phyloP scores from a whole-genome alignment of 805 yeast species.

The Wickerhamiella spandovensis region DNA sequence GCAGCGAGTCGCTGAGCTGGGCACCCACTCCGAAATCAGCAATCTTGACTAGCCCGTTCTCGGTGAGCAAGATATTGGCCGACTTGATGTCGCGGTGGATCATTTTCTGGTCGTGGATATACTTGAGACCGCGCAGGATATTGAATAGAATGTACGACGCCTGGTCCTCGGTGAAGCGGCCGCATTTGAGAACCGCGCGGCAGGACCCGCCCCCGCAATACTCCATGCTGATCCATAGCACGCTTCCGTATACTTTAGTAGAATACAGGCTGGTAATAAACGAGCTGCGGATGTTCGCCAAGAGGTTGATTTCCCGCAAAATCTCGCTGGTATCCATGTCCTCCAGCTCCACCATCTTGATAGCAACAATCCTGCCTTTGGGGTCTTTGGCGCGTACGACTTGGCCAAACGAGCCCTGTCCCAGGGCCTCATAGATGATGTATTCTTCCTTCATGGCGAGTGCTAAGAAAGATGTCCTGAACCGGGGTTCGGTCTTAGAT shows the following conservation, averaged over 20 bases:
- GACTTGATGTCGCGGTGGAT: slow-evolving; percentile 93
- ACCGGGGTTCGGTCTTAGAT: no score
- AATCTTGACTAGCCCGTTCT: slow-evolving; percentile 63
- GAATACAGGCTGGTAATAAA: slow-evolving; percentile 70
- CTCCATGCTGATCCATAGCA: slow-evolving; percentile 69
- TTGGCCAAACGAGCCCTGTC: slow-evolving; percentile 19
- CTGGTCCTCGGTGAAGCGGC: slow-evolving; percentile 54
- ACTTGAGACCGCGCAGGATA: slow-evolving; percentile 64
- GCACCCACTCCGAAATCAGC: slow-evolving; percentile 98
- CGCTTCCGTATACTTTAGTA: slow-evolving; percentile 70
- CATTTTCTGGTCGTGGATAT: slow-evolving; percentile 65
- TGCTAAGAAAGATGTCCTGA: no score
- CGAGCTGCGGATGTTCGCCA: slow-evolving; percentile 58
- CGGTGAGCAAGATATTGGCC: slow-evolving; percentile 71
- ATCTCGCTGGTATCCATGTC: slow-evolving; percentile 77
- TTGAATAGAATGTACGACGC: slow-evolving; percentile 71
- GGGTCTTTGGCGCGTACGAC: slow-evolving; percentile 22
- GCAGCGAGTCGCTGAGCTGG: slow-evolving; percentile 44
- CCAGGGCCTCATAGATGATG: slow-evolving; percentile 12
- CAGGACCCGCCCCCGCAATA: slow-evolving; percentile 84
- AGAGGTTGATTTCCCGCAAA: slow-evolving; percentile 84
- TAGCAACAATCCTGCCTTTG: slow-evolving; percentile 51
- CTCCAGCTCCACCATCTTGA: slow-evolving; percentile 72
- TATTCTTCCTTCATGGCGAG: not conserved
- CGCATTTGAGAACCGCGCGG: slow-evolving; percentile 44